Evolutionary conservation across 345 rosid genomes (phyloP), one percentile per base, ranked within the genome.

Genomic region (Salix viminalis): DNA sequence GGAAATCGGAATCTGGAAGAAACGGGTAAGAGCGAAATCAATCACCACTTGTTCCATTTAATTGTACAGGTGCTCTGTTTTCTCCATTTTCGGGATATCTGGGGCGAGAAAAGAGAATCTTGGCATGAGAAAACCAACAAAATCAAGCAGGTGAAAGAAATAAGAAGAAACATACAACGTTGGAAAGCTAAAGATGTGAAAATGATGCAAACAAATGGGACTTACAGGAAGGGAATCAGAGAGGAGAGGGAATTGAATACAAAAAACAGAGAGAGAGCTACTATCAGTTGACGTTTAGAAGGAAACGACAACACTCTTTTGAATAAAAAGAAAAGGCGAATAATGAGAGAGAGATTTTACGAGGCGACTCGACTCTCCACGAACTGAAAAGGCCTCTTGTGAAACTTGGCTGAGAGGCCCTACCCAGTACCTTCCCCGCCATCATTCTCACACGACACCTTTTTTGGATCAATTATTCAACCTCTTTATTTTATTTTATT

Each of bases 31-130:
- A 15, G 39, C 19, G 0, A 66, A 16, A 26, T 30, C 16, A 66
- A 66, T 34, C 42, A 66, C 69, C 69, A 66, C n/a, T 34, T 26
- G 69, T 66, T 66, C 69, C 69, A 66, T 66, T 66, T 66, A 66
- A 34, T 66, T 34, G 10, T 30, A 18, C 16, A 66, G 16, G n/a
- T 30, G 69, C 69, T 34, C 23, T 21, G 69, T 66, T 34, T 15
- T 66, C 69, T 66, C 69, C 69, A 66, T 66, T 46, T 46, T 13
- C 0, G 52, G 18, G 16, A 46, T 46, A 13, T 46, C 52, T 46
- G 52, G 21, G 21, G 3, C 0, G 1, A 58, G n/a, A 14, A 60
- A 4, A 21, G 11, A 60, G 28, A 60, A 24, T 23, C 24, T 58
- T 58, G 3, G 26, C 62, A 58, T 58, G 62, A 58, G 46, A 42